These are phyloP conservation scores for Chlorella sp. DNA, from an alignment of 139 green algal genomes.

Conservation along the genomic window DNA sequence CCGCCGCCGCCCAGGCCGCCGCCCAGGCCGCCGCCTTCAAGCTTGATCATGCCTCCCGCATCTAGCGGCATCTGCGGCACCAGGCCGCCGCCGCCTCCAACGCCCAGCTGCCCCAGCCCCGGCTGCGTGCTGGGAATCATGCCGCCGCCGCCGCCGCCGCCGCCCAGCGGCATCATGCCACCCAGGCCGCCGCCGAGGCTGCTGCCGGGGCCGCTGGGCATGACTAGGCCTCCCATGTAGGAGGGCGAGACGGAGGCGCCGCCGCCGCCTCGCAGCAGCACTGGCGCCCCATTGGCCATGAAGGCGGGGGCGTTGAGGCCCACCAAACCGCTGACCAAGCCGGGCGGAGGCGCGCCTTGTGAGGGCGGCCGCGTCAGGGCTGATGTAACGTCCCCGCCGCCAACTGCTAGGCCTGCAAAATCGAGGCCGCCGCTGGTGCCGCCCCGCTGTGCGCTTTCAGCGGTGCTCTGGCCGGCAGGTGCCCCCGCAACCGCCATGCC, in stretches of 20 bases:
- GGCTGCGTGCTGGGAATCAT: conserved; percentile 23
- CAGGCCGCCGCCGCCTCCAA: neutral
- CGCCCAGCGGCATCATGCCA: conserved; percentile 5
- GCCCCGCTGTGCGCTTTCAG: conserved; percentile 21
- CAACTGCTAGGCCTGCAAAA: neutral
- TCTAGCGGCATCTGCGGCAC: neutral
- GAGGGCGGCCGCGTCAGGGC: neutral
- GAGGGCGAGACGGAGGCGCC: neutral
- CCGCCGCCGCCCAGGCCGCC: neutral
- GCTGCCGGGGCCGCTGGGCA: neutral
- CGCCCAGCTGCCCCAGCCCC: neutral
- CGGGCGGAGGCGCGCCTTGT: neutral
- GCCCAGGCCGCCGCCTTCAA: neutral
- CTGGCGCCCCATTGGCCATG: conserved; percentile 77
- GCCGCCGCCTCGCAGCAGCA: conserved; percentile 51
- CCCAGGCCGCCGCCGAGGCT: neutral
- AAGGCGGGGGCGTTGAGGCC: conserved; percentile 1
- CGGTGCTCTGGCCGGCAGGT: conserved; percentile 7
- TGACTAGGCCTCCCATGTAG: neutral
- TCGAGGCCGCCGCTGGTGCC: conserved; percentile 8
- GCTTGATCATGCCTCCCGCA: neutral
- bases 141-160: conserved; percentile 33
- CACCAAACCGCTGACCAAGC: neutral
- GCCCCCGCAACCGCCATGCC: conserved; percentile 28
- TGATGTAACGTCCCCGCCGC: neutral